A percentile compares a stretch with the other conserved stretches of the same genome.
phyloP scores from a whole-genome alignment of 2,329 filamentous ascomycete genomes.

The Diaporthe ilicicola region DNA sequence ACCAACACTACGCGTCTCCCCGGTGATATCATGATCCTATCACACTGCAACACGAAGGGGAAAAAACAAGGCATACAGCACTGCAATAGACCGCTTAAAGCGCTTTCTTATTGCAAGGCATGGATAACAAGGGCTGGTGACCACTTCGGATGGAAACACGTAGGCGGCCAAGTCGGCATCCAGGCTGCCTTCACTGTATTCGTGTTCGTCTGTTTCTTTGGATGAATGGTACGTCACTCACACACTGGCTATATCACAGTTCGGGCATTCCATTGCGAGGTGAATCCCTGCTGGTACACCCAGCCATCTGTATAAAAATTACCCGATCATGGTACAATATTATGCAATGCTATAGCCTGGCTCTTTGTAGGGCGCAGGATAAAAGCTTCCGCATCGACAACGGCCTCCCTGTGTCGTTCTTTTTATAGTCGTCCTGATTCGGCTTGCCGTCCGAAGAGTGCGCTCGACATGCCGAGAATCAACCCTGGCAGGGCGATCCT shows the following conservation, averaged over 20 bases:
- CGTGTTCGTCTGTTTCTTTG: slow-evolving; percentile 16
- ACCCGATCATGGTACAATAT: not conserved
- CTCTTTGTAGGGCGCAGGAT: not conserved
- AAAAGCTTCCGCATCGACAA: slow-evolving; percentile 1
- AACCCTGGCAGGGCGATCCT: not conserved
- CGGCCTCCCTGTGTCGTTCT: slow-evolving; percentile 9
- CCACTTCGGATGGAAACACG: not conserved
- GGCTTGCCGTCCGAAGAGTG: not conserved
- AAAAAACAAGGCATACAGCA: not conserved
- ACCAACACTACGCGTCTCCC: not conserved
- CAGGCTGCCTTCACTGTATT: slow-evolving; percentile 2
- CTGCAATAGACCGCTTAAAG: not conserved
- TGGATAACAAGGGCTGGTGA: not conserved
- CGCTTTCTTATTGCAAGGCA: not conserved
- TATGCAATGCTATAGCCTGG: slow-evolving; percentile 17
- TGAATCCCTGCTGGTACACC: not conserved
- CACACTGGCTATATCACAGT: not conserved
- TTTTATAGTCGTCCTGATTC: slow-evolving; percentile 12
- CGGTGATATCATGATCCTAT: not conserved
- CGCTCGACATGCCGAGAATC: not conserved
- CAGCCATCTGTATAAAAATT: not conserved
- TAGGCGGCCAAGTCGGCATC: not conserved
- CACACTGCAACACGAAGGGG: not conserved
- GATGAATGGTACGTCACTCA: not conserved
- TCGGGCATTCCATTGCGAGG: slow-evolving; percentile 12